These are phyloP conservation scores for Physcomitrium patens DNA, from an alignment of 225 moss, liverwort and hornwort species.

Conservation along the genomic window DNA sequence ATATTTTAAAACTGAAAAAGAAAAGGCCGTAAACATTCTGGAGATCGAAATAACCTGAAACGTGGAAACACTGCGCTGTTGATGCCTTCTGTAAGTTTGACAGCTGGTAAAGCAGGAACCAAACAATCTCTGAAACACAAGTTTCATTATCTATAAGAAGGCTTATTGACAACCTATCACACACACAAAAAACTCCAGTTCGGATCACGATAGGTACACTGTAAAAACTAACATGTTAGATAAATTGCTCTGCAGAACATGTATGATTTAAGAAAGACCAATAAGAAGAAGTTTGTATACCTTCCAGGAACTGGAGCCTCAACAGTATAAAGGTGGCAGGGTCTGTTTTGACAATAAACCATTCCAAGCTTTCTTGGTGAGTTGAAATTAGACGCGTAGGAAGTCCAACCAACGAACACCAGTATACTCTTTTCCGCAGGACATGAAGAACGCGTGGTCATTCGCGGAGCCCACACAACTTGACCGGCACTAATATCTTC, in stretches of 20 bases:
- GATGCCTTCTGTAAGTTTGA: slow-evolving; percentile 77
- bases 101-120: slow-evolving; percentile 48
- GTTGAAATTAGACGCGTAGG: slow-evolving; percentile 78
- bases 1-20: not conserved
- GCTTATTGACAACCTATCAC: slow-evolving; percentile 5
- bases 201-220: not conserved
- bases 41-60: slow-evolving; percentile 69
- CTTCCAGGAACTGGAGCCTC: slow-evolving; percentile 57
- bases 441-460: slow-evolving; percentile 27
- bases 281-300: slow-evolving; percentile 32
- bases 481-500: slow-evolving; percentile 89
- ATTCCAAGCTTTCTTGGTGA: slow-evolving; percentile 93
- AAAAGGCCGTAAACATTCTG: slow-evolving; percentile 3
- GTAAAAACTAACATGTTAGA: not conserved
- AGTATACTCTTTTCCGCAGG: slow-evolving; percentile 47
- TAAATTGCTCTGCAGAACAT: not conserved
- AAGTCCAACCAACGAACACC: slow-evolving; percentile 91
- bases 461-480: slow-evolving; percentile 89
- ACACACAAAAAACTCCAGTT: not conserved
- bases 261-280: not conserved
- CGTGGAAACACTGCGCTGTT: slow-evolving; percentile 86
- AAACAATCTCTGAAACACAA: slow-evolving; percentile 44
- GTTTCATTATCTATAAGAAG: slow-evolving; percentile 5
- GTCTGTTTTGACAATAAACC: slow-evolving; percentile 98
- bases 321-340: slow-evolving; percentile 84